Evolutionary conservation across 768 basidiomycete species (phyloP), one percentile per base, ranked within the genome.

Genomic region (Auriscalpium microsporum): DNA sequence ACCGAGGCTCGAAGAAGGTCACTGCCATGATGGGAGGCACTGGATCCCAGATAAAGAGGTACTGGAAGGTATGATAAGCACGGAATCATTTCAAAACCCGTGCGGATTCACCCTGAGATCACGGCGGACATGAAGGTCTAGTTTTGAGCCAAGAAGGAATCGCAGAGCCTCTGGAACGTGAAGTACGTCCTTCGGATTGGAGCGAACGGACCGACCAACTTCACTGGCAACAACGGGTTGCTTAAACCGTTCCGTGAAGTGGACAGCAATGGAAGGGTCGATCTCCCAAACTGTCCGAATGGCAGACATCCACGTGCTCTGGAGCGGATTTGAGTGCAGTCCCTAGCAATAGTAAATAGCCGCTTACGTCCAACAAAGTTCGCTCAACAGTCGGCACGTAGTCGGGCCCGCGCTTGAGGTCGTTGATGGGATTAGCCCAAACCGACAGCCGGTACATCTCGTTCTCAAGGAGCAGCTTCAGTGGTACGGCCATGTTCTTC

Each of bases 211-310:
- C 37, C 81, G 80, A 10, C 75, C 74, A 28, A 95, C 83, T 68
- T 97, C 94, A n/a, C 73, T 70, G 9, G 82, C 78, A 34, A 91
- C 78, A 2, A 74, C 59, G 4, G 76, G 69, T 38, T 76, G 72
- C 67, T 89, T 93, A 78, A 96, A 93, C 10, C 96, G 86, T 68
- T 95, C 94, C n/a, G 80, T 78, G 60, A 97, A 75, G 63, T 87
- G 78, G 8, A 98, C 75, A 0, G 87, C 87, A 59, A 96, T 82
- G 2, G 86, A 84, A 6, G 96, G 90, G 63, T 89, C 76, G 36
- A 90, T 71, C 50, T 82, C 78, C 96, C 95, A 98, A 0, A 86
- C 77, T 52, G 80, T 86, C 2, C 83, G 82, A 38, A 87, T 74
- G 17, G 87, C 65, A n/a, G 71, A 69, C 23, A 79, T 67, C 94